Evolutionary conservation across 257 asterid species (phyloP).

Genomic region (Solanum phureja): DNA sequence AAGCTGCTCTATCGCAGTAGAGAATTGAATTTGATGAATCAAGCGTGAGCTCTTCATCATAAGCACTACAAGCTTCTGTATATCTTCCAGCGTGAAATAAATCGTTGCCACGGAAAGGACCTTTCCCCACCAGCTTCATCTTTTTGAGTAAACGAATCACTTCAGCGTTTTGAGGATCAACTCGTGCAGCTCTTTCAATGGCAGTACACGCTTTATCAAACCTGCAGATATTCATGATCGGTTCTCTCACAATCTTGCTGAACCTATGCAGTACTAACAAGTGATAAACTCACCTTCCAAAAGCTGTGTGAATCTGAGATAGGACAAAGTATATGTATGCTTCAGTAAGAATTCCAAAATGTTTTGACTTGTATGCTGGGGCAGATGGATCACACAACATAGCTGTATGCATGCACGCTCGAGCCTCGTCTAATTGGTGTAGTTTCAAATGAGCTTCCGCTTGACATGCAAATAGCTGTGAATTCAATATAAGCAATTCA

Average conservation of each 20-base stretch:
- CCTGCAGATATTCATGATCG: conserved; percentile 27
- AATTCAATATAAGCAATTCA: not conserved
- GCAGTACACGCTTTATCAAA: conserved; percentile 41
- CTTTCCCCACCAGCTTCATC: conserved; percentile 38
- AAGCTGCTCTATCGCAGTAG: conserved; percentile 71
- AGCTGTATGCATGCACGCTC: conserved; percentile 15
- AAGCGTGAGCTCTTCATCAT: conserved; percentile 44
- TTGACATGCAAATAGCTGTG: too few species aligned
- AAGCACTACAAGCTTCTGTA: conserved; percentile 63
- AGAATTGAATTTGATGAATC: conserved; percentile 55
- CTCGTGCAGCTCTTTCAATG: conserved; percentile 41
- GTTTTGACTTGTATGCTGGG: conserved; percentile 16
- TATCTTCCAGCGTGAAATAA: conserved; percentile 55
- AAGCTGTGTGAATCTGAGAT: conserved; percentile 43
- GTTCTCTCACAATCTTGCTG: not conserved
- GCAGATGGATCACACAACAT: conserved; percentile 8
- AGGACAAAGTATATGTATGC: conserved; percentile 44
- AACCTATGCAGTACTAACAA: not conserved
- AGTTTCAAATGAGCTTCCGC: too few species aligned
- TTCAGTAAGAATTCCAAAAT: conserved; percentile 52
- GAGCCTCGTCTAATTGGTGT: conserved; percentile 27
- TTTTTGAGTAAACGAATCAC: conserved; percentile 31
- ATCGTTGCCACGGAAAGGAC: conserved; percentile 42
- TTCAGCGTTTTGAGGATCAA: conserved; percentile 41
- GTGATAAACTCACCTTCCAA: conserved; percentile 40